Evolutionary conservation across 2,329 filamentous ascomycete genomes (phyloP), one percentile per base, ranked within the genome.

Genomic region (Ceratocystis ficicola): DNA sequence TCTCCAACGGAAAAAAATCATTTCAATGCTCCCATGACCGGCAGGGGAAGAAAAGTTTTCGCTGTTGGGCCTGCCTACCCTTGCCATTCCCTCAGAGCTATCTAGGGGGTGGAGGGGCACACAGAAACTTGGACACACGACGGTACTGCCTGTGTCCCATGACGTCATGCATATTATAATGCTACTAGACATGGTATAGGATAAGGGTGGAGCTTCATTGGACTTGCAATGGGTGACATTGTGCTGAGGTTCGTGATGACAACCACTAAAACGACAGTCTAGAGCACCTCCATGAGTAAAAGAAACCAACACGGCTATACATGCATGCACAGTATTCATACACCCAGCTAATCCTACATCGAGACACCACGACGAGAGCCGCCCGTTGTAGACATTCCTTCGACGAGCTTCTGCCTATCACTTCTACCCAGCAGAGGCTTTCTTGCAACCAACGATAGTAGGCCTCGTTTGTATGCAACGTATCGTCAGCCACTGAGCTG

Each of bases 401-500:
- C 32, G 12, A 17, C 8, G 55, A 32, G 55, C 28, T 32, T 10
- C 12, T 41, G 10, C 36, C 36, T 41, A 41, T 41, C 36, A 15
- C 36, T 41, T 41, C 28, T 36, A n/a, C 17, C 55, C 32, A 7
- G 20, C 17, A 59, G 4, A 36, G 12, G 3, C 28, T 30, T 59
- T 3, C 30, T 59, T 17, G 55, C 30, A 30, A n/a, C 3, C 17
- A 22, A 7, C 5, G 55, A 36, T n/a, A n/a, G 55, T 36, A 59
- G 8, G 55, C 55, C 28, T 59, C 55, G 25, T 57, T 25, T 57
- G 28, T 59, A 59, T 59, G 55, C 55, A 59, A 30, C 30, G 15
- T 36, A 59, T 36, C 17, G 55, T 59, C 55, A 59, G 55, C 28
- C 17, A n/a, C 28, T 59, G 55, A 59, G 55, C 28, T 59, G 55